Evolutionary conservation across 306 rosid genomes (phyloP).

Genomic region (Lathyrus tuberosus): DNA sequence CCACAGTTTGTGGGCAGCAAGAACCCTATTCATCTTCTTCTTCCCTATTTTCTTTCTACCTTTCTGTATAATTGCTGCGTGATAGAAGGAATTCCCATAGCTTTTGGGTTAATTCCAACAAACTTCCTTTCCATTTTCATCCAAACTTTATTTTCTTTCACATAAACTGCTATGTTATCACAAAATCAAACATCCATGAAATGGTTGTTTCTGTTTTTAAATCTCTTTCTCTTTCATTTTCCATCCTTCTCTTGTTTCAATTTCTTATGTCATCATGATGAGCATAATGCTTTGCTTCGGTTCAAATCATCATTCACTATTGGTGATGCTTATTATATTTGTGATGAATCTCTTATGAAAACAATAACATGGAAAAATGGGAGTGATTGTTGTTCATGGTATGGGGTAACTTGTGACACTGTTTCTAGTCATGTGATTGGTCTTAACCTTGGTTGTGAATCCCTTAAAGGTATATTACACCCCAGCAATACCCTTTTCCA

Average conservation of each 20-base stretch:
- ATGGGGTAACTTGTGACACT: constrained; percentile 23
- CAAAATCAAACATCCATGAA: neutral
- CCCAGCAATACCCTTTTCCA: neutral
- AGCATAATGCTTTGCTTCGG: neutral
- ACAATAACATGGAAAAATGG: constrained; percentile 23
- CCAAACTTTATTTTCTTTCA: too few relatives aligned
- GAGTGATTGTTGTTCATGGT: constrained; percentile 36
- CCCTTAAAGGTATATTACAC: constrained; percentile 7
- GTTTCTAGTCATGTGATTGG: constrained; percentile 21
- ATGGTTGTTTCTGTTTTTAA: neutral
- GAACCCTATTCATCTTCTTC: too few relatives aligned
- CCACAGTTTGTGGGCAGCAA: too few relatives aligned
- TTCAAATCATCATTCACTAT: neutral
- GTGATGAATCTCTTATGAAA: neutral
- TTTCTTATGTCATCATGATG: neutral
- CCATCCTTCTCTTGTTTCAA: neutral
- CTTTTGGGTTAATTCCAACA: too few relatives aligned
- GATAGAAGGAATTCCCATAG: too few relatives aligned
- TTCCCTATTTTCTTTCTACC: too few relatives aligned
- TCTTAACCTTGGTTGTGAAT: constrained; percentile 17
- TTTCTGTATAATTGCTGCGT: too few relatives aligned
- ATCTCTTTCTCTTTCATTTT: neutral
- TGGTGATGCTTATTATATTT: rapidly evolving
- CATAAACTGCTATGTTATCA: too few relatives aligned
- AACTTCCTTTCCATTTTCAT: too few relatives aligned